Percentiles rank a stretch among this genome's conserved stretches.
Evolutionary conservation across 257 asterid species (phyloP).

Genomic region (Solanum sparsipilum): DNA sequence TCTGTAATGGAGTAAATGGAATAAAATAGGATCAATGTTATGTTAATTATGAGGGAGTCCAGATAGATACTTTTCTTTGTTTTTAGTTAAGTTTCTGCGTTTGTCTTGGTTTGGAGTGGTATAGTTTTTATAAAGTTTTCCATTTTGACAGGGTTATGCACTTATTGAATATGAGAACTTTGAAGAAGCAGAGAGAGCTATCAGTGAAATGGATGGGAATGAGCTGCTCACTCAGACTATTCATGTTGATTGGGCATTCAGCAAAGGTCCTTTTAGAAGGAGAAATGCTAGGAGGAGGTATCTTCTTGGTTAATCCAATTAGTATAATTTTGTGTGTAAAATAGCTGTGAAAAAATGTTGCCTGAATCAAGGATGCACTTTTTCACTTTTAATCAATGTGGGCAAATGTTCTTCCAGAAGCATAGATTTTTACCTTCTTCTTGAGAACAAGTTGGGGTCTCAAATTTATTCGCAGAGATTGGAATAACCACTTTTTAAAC

Average conservation of each 20-base stretch:
- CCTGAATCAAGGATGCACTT: background rate
- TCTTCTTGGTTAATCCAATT: background rate
- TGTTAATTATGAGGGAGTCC: background rate
- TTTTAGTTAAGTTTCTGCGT: background rate
- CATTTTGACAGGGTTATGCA: constrained; percentile 49
- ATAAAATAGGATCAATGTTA: background rate
- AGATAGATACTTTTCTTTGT: background rate
- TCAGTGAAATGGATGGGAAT: constrained; percentile 57
- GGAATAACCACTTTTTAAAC: background rate
- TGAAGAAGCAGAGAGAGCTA: constrained; percentile 80
- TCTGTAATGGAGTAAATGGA: background rate
- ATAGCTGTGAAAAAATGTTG: background rate
- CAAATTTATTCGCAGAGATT: background rate
- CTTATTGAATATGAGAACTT: constrained; percentile 67
- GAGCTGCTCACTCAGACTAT: constrained; percentile 56
- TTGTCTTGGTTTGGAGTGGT: background rate
- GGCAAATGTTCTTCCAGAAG: background rate
- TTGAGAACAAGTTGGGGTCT: background rate
- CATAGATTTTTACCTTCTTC: background rate
- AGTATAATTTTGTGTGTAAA: background rate
- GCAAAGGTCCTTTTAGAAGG: constrained; percentile 89
- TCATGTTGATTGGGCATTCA: constrained; percentile 93
- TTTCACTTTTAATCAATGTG: background rate
- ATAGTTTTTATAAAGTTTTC: background rate
- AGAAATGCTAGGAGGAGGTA: constrained; percentile 80